Base-by-base conservation (phyloP, 805 yeast species). In the Metschnikowia peoriensis region DNA sequence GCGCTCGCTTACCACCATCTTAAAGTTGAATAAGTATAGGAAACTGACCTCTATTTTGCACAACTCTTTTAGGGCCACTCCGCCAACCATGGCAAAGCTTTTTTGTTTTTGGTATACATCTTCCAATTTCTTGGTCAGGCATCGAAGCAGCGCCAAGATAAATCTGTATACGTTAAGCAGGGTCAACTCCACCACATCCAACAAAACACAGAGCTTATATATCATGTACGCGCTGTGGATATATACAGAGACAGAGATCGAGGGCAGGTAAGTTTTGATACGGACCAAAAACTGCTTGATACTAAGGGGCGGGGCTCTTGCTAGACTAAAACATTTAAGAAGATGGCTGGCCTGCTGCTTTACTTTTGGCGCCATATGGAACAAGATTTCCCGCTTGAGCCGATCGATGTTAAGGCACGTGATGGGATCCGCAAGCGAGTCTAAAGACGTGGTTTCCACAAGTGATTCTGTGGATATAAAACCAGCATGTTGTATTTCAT, bases 41-140 rank as follows among this genome's bases (percentile, higher is more conserved):
- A 82, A 67, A 1, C 82, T 75, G 17, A 81, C 73, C 58, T 82
- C 87, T 42, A 83, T 65, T 28, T 71, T 66, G 50, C 71, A 66
- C 46, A 82, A 65, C 49, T 82, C 87, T 5, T 61, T 61, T 9
- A 66, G 60, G 44, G 67, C 69, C n/a, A 77, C 66, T 1, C 81
- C 81, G 4, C 74, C 72, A n/a, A 77, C 72, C 38, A 70, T 71
- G 41, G 80, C 77, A 54, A 72, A 77, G 44, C 70, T 69, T 32
- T 60, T 61, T 47, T 75, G 80, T 46, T 70, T 72, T 57, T 67
- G 77, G 58, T 76, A 72, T 42, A 76, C 68, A 56, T 77, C 81
- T 55, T 77, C 81, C 28, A 76, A 63, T 37, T 71, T 61, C 54
- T 77, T 77, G 27, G 68, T 66, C 39, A 78, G 66, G 27, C 77